Evolutionary conservation across 345 rosid genomes (phyloP).

Genomic region (Hibiscus mutabilis): DNA sequence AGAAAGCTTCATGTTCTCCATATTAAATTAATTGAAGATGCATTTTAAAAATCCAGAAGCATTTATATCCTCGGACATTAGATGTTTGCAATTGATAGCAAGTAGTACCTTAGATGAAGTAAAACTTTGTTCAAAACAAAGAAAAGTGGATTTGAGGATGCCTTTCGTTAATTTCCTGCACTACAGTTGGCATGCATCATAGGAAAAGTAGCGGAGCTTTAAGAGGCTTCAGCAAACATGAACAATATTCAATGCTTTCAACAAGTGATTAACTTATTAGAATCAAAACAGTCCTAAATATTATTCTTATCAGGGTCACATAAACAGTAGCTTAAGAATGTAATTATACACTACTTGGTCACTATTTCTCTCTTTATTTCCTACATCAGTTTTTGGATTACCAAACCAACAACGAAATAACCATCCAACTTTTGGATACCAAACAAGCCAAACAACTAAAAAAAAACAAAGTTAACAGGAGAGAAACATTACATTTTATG

Average conservation of each 20-base stretch:
- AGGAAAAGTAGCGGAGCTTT: not conserved
- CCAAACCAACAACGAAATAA: not conserved
- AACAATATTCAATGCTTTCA: not conserved
- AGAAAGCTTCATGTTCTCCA: not conserved
- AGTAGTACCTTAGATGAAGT: no score
- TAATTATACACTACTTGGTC: not conserved
- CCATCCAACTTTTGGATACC: constrained; percentile 5
- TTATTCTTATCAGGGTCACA: not conserved
- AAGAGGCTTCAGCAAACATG: not conserved
- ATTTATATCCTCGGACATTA: not conserved
- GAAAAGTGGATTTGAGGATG: no score
- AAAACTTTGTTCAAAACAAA: no score
- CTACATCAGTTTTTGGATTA: not conserved
- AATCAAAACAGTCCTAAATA: not conserved
- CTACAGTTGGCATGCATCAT: not conserved
- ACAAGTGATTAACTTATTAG: not conserved
- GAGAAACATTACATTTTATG: constrained; percentile 62
- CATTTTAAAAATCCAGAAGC: not conserved
- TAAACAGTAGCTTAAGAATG: not conserved
- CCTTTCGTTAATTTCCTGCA: no score
- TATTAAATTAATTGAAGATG: not conserved
- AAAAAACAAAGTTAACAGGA: constrained; percentile 7
- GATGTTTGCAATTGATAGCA: no score
- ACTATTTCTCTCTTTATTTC: not conserved
- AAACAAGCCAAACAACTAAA: constrained; percentile 13